Base-by-base conservation (phyloP, 78 protist species). In the Protostelium mycophagum region DNA sequence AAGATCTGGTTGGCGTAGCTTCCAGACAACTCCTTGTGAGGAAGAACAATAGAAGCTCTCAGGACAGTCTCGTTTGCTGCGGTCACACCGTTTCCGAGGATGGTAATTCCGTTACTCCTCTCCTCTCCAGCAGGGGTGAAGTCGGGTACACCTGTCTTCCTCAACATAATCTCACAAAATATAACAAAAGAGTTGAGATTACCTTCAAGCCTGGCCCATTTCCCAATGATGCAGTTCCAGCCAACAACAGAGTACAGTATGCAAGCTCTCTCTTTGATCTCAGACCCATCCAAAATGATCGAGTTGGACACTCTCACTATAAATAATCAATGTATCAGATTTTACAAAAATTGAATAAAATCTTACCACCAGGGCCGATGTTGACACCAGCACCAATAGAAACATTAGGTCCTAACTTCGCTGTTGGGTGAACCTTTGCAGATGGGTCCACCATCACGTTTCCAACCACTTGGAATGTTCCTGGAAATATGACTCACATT, bases 181-280 rank as follows among this genome's bases (percentile, higher is more conserved):
- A n/a, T n/a, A n/a, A n/a, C n/a, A n/a, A n/a, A n/a, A n/a, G n/a
- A n/a, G n/a, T 90, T 86, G 87, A 91, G 92, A 36, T 88, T 38
- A 90, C 96, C 96, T 86, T 94, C 96, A 29, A 94, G 83, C 83
- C 96, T 85, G 28, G 94, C 89, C 96, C 96, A 94, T 31, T 85
- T 73, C 34, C 96, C 96, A 87, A 94, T 63, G 29, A 28, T 38
- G 63, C 92, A 85, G 36, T 63, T 86, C 94, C 94, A 91, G 34
- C 96, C 93, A 51, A 94, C 37, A 36, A 94, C 89, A 89, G 93
- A 85, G 90, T 91, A 89, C 63, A 90, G 25, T 28, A 94, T 87
- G 88, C 92, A 94, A 10, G 96, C 90, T 38, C 88, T 86, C 63
- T 91, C 94, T 31, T 91, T 91, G 38, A 91, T 85, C 23, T 89